A percentile compares a stretch with the other conserved stretches of the same genome.
These are phyloP conservation scores for Leccinum subgranulosum DNA, from an alignment of 768 basidiomycete genomes.

Conservation along the genomic window DNA sequence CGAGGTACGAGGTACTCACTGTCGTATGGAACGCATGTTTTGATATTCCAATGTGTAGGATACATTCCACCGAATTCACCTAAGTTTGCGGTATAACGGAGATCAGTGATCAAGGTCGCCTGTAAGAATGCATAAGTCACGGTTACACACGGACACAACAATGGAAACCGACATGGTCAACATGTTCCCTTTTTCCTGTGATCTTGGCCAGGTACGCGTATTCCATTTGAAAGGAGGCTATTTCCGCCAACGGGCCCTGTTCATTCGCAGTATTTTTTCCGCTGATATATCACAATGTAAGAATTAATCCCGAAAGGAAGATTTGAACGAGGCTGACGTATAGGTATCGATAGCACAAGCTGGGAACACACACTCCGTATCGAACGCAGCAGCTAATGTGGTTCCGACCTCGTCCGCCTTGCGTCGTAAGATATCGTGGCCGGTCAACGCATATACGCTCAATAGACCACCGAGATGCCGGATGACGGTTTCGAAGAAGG, in stretches of 20 bases:
- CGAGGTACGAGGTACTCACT: constrained; percentile 35
- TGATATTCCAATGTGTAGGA: constrained; percentile 55
- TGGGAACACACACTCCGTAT: constrained; percentile 68
- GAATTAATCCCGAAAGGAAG: background rate
- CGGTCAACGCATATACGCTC: constrained; percentile 74
- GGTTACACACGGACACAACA: background rate
- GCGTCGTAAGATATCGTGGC: constrained; percentile 56
- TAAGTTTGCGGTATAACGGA: constrained; percentile 46
- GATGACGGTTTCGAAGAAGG: constrained; percentile 84
- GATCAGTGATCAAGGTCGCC: constrained; percentile 48
- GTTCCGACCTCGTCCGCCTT: constrained; percentile 76
- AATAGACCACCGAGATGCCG: constrained; percentile 86
- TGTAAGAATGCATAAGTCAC: constrained; percentile 16
- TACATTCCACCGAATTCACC: constrained; percentile 56
- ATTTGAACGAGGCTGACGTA: constrained; percentile 35
- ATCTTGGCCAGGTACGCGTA: constrained; percentile 80
- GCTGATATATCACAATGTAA: background rate
- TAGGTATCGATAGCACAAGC: constrained; percentile 64
- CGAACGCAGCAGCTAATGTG: constrained; percentile 67
- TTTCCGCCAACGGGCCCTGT: constrained; percentile 62
- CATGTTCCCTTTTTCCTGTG: constrained; percentile 67
- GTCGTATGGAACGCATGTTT: constrained; percentile 40
- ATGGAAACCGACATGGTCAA: constrained; percentile 43
- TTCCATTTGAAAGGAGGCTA: constrained; percentile 78
- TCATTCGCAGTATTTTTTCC: background rate